Evolutionary conservation across 768 basidiomycete genomes (phyloP), one percentile per base, ranked within the genome.

Genomic region (Chalciporus sphaerocephalus): DNA sequence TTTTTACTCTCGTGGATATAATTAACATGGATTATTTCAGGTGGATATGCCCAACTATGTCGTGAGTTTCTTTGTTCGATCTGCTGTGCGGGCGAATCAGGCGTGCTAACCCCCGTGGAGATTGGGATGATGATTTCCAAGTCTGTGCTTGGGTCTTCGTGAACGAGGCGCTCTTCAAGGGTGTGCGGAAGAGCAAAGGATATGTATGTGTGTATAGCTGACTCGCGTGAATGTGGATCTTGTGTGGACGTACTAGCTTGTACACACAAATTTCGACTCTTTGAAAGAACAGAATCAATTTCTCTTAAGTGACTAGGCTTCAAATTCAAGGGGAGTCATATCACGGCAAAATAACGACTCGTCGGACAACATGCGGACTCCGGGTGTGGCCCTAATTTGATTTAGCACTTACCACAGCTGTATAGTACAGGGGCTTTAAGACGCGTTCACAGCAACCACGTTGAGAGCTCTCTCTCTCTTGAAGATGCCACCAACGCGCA

Each of bases 31-130:
- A 24, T 25, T 18, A 21, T 23, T 34, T 1, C 16, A 80, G 79
- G 78, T 81, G 28, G 80, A 81, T 50, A 81, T 81, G 80, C 80
- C 80, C 10, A 81, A 81, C 49, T 82, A 79, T 51, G 71, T 81
- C 28, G 80, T 81, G 58, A 45, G 75, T 66, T 13, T 18, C 42
- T 24, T 1, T 7, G 7, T 36, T 30, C 6, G 37, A 35, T 23
- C n/a, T n/a, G 9, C n/a, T 20, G 15, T 12, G 24, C 8, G 22
- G 10, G 11, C 2, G 12, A 4, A 7, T 21, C 2, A 15, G 22
- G 0, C n/a, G 8, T 22, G 20, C 32, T 38, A n/a, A 40, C 24
- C 7, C 8, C 11, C 4, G 32, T 40, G n/a, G 35, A 78, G 78
- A 71, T 80, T 40, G 79, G 79, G 17, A 73, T 80, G 71, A 78